Conservation (phyloP, 495 filamentous ascomycete genomes). For the Talaromyces stipitatus region DNA sequence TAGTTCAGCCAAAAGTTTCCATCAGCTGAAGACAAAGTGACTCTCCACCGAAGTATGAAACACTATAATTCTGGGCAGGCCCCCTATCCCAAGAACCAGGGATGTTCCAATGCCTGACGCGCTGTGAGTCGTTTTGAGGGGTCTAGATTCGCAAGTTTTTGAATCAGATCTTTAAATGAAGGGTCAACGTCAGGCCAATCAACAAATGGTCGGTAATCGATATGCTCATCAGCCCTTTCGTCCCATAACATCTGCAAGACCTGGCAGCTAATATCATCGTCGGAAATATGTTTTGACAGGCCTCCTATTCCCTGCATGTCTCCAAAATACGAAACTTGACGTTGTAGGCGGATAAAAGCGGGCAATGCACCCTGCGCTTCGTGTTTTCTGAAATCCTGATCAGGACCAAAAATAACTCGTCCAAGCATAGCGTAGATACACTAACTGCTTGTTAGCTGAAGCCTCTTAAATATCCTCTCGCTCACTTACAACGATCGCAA, state of each 20-base stretch:
- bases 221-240: slow-evolving; percentile 14
- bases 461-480: too few species aligned
- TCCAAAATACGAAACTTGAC: slow-evolving; percentile 38
- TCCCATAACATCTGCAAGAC: slow-evolving; percentile 10
- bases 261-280: slow-evolving; percentile 9
- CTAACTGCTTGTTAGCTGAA: too few species aligned
- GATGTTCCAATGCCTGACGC: background rate
- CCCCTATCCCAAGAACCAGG: too few species aligned
- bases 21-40: too few species aligned
- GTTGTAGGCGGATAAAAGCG: slow-evolving; percentile 18
- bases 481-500: slow-evolving; percentile 28
- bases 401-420: slow-evolving; percentile 15
- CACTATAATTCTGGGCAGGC: too few species aligned
- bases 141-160: slow-evolving; percentile 7
- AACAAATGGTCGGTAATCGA: slow-evolving; percentile 18
- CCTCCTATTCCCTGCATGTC: slow-evolving; percentile 18
- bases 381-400: slow-evolving; percentile 14
- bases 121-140: slow-evolving; percentile 2
- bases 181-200: slow-evolving; percentile 13
- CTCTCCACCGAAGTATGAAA: too few species aligned
- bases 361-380: slow-evolving; percentile 14
- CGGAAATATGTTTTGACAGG: slow-evolving; percentile 14
- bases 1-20: slow-evolving; percentile 14
- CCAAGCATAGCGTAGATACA: slow-evolving; percentile 20
- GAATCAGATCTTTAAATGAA: slow-evolving; percentile 24